Evolutionary conservation across 106 monocot genomes (phyloP).

Genomic region (Alisma plantagoaquatica): DNA sequence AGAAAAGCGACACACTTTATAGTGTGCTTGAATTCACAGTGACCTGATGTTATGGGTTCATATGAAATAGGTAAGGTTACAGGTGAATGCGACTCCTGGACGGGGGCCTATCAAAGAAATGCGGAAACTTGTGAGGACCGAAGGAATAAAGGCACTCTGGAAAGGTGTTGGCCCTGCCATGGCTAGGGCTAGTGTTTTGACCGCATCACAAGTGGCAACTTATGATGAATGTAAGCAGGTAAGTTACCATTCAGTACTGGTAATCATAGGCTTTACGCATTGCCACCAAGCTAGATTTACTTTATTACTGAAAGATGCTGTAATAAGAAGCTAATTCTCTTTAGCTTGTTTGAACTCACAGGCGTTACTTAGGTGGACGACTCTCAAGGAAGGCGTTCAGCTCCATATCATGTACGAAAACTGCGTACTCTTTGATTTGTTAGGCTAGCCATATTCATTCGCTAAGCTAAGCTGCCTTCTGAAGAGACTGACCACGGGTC

Average conservation of each 20-base stretch:
- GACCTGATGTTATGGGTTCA: too few species aligned
- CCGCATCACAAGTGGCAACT: slow-evolving; percentile 86
- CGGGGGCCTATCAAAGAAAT: slow-evolving; percentile 39
- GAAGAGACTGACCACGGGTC: too few species aligned
- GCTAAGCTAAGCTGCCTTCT: too few species aligned
- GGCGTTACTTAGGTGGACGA: slow-evolving; percentile 68
- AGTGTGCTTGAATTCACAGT: too few species aligned
- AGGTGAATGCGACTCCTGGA: slow-evolving; percentile 54
- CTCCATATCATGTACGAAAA: slow-evolving; percentile 82
- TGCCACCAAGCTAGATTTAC: background rate
- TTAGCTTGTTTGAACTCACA: slow-evolving; percentile 16
- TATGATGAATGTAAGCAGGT: slow-evolving; percentile 99
- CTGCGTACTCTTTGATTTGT: too few species aligned
- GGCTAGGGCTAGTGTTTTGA: slow-evolving; percentile 75
- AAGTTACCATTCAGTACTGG: background rate
- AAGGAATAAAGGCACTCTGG: slow-evolving; percentile 77
- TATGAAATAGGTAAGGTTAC: slow-evolving; percentile 72
- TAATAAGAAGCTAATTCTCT: too few species aligned
- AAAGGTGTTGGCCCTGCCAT: slow-evolving; percentile 96
- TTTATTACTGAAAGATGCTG: too few species aligned
- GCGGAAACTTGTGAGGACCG: slow-evolving; percentile 35
- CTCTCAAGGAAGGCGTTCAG: slow-evolving; percentile 82
- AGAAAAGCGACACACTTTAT: too few species aligned
- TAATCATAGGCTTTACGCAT: too few species aligned
- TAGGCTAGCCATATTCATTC: too few species aligned